Evolutionary conservation across 257 asterid genomes (phyloP).

Genomic region (Eucommia ulmoides): DNA sequence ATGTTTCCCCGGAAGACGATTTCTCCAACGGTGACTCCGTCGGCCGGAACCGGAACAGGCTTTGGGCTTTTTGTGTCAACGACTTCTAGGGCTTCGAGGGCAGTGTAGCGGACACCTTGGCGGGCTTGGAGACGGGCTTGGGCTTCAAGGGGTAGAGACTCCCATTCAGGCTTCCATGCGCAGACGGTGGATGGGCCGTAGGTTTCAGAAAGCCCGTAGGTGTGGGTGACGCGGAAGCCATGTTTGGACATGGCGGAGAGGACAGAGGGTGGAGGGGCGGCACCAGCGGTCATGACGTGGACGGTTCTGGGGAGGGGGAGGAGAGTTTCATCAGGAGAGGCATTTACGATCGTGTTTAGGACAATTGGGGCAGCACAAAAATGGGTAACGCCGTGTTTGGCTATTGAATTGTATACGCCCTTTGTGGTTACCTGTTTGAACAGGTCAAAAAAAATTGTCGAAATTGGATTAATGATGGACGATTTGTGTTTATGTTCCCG

Average conservation of each 20-base stretch:
- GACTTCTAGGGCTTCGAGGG: constrained; percentile 38
- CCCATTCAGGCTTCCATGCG: constrained; percentile 46
- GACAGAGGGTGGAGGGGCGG: constrained; percentile 44
- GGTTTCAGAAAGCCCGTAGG: constrained; percentile 44
- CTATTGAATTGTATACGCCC: constrained; percentile 79
- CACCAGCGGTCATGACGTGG: constrained; percentile 40
- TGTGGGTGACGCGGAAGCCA: constrained; percentile 37
- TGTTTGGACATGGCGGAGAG: constrained; percentile 27
- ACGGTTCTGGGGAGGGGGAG: constrained; percentile 26
- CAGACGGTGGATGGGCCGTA: constrained; percentile 42
- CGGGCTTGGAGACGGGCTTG: constrained; percentile 25
- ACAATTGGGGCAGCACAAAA: constrained; percentile 98
- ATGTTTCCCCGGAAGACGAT: constrained; percentile 72
- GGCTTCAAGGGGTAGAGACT: constrained; percentile 21
- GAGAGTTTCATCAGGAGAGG: constrained; percentile 18
- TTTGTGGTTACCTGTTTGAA: constrained; percentile 83
- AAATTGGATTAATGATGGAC: too few species aligned
- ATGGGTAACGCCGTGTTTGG: constrained; percentile 73
- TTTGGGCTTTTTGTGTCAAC: constrained; percentile 22
- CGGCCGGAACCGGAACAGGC: constrained; percentile 76
- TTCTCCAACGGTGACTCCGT: constrained; percentile 81
- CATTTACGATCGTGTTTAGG: constrained; percentile 67
- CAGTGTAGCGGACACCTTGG: constrained; percentile 44
- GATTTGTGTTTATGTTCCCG: too few species aligned
- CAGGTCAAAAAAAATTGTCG: too few species aligned